A percentile compares a stretch with the other conserved stretches of the same genome.
These are phyloP conservation scores for Penicillium brevicompactum DNA, from an alignment of 2,329 filamentous ascomycete species.

Conservation along the genomic window DNA sequence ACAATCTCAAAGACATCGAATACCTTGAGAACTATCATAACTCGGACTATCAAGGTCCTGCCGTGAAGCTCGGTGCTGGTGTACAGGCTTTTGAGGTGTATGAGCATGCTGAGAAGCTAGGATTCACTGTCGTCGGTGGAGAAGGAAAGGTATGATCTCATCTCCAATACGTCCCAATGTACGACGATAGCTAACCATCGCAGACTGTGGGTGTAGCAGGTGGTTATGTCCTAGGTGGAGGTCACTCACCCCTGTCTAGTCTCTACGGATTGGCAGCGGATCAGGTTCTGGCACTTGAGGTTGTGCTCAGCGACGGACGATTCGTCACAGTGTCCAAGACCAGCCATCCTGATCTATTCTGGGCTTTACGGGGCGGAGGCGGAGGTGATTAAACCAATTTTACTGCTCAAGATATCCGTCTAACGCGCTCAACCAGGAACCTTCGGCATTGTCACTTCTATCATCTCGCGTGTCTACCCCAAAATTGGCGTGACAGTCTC, in stretches of 20 bases:
- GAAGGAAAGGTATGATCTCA: slow-evolving; percentile 13
- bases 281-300: slow-evolving; percentile 29
- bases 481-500: slow-evolving; percentile 30
- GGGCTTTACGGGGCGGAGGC: slow-evolving; percentile 53
- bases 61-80: slow-evolving; percentile 58
- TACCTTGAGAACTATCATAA: slow-evolving; percentile 44
- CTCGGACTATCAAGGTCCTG: slow-evolving; percentile 51
- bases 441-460: slow-evolving; percentile 34
- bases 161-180: background rate
- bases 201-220: slow-evolving; percentile 60
- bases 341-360: slow-evolving; percentile 61
- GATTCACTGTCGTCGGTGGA: slow-evolving; percentile 40
- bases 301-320: slow-evolving; percentile 28
- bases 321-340: slow-evolving; percentile 30
- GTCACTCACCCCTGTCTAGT: slow-evolving; percentile 57
- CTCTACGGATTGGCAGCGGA: slow-evolving; percentile 54
- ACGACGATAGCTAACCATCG: background rate
- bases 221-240: slow-evolving; percentile 63
- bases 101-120: slow-evolving; percentile 22
- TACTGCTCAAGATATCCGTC: background rate
- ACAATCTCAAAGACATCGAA: slow-evolving; percentile 48
- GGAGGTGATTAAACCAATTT: background rate
- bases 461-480: slow-evolving; percentile 30
- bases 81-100: slow-evolving; percentile 38
- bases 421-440: slow-evolving; percentile 21